Evolutionary conservation across 192 early-diverging fungal species (phyloP), one percentile per base, ranked within the genome.

Genomic region (Coemansia sp.): DNA sequence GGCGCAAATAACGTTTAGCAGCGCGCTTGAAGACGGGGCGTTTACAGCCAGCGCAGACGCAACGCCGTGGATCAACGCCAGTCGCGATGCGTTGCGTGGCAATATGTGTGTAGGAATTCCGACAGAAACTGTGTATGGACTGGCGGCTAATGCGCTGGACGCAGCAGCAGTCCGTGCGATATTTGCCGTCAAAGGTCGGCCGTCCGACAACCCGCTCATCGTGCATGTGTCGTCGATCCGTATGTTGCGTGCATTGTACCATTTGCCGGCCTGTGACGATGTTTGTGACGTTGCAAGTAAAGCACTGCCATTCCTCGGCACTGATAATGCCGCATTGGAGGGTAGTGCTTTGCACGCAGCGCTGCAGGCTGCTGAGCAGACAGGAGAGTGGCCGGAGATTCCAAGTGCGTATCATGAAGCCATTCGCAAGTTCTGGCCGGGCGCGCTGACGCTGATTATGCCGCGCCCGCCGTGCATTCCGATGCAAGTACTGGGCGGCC

Each of bases 51-150:
- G 47, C 10, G 51, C 58, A 53, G 23, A 25, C 9, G 65, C 39
- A 19, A 23, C 49, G 3, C 15, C 60, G 11, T 83, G 81, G 76
- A 57, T 88, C 35, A 25, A 58, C 4, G 67, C 76, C 12, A 90
- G 92, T 3, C 81, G 82, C 2, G 22, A 75, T 53, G 70, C 89
- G 48, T 75, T 96, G 29, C 64, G 70, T 5, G 27, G 58, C 54
- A 86, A 86, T 56, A 72, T 87, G 27, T 85, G 86, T 25, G 87
- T 99, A 15, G 94, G 90, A 4, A 92, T 99, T 37, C 96, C 97
- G 2, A 98, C 97, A 5, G 97, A 99, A 66, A 99, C 97, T 5
- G 97, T 99, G 14, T 99, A 99, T 70, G 97, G 97, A 0, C 81
- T 99, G 24, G 97, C 90, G 7, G 91, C 93, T 57, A 94, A 96